Base-by-base conservation (phyloP, 768 basidiomycete genomes). In the Leccinellum luteum region DNA sequence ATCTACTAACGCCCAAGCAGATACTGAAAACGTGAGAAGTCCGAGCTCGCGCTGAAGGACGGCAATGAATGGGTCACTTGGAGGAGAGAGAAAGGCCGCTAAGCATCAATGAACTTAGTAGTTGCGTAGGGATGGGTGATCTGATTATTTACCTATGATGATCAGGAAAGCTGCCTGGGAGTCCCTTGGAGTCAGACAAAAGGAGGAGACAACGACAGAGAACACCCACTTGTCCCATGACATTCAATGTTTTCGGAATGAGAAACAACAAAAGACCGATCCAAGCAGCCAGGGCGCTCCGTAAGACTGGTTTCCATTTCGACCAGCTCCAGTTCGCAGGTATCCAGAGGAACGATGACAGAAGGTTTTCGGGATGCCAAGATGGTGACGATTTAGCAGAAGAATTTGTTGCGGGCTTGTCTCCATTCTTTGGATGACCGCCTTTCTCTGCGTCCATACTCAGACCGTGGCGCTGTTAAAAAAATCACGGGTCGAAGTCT, bases 61-160 rank as follows among this genome's bases (percentile, higher is more conserved):
- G 4, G 79, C 75, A n/a, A 87, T 73, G 63, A 90, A 88, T 1
- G 87, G 85, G 54, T 87, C 87, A 21, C 66, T 74, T 1, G 89
- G 87, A 1, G 89, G 85, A 4, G 85, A 86, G 3, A 91, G 61
- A 60, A 90, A 81, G 0, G 84, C 73, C 4, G 82, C 88, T 88
- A 53, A 14, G 54, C 1, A 17, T 51, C 2, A 19, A 52, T 49
- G 10, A 47, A 63, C 48, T 59, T 54, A 41, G 32, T 23, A 28
- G 17, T 52, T 55, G 25, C 3, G 4, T 21, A 1, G 6, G 14
- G 10, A 41, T 15, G 15, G 1, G 49, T 28, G 2, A 17, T 15
- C n/a, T 9, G 5, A n/a, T 17, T 12, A 47, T 65, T 58, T 52
- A 85, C 86, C 81, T 3, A 90, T 79, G 4, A 89, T 71, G 48